Conservation (phyloP, 2,329 filamentous ascomycete genomes). For the Stromatinia cepivora region DNA sequence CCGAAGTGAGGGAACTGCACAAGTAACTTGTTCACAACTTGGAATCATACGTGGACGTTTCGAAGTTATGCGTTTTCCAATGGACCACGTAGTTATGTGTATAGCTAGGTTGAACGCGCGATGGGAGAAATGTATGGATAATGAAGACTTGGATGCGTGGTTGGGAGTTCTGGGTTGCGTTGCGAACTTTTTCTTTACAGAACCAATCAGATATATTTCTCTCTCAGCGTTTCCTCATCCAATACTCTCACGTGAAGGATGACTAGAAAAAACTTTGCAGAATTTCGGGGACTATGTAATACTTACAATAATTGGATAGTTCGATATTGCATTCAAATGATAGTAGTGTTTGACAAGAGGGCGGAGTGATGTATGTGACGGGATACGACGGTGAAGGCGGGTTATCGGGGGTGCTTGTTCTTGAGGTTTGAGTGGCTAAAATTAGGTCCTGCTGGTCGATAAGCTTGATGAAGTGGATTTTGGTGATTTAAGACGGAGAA, state of each 20-base stretch:
- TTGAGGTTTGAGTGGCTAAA: conserved; percentile 19
- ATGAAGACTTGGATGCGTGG: conserved; percentile 25
- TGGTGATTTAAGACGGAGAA: not conserved
- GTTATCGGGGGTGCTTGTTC: conserved; percentile 19
- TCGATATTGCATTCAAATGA: conserved; percentile 10
- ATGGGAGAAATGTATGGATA: conserved; percentile 28
- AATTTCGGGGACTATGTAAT: conserved; percentile 23
- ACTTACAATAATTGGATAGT: conserved; percentile 26
- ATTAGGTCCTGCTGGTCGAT: not conserved
- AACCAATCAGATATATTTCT: conserved; percentile 33
- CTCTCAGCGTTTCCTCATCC: conserved; percentile 8
- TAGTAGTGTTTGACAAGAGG: conserved; percentile 30
- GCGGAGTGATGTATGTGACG: conserved; percentile 26
- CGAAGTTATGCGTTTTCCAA: conserved; percentile 31
- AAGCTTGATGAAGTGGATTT: conserved; percentile 19
- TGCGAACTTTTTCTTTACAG: conserved; percentile 32
- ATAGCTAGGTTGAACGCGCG: conserved; percentile 29
- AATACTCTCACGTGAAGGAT: conserved; percentile 23
- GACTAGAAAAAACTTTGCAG: conserved; percentile 16
- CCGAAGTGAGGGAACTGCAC: conserved; percentile 5
- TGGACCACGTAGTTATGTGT: conserved; percentile 35
- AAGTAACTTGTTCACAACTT: conserved; percentile 26
- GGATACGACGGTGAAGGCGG: conserved; percentile 26
- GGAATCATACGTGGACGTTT: conserved; percentile 37
- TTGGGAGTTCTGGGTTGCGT: conserved; percentile 19